Percentiles rank a stretch among this genome's conserved stretches.
Evolutionary conservation across 345 rosid species (phyloP).

Genomic region (Euphorbia lathyris): DNA sequence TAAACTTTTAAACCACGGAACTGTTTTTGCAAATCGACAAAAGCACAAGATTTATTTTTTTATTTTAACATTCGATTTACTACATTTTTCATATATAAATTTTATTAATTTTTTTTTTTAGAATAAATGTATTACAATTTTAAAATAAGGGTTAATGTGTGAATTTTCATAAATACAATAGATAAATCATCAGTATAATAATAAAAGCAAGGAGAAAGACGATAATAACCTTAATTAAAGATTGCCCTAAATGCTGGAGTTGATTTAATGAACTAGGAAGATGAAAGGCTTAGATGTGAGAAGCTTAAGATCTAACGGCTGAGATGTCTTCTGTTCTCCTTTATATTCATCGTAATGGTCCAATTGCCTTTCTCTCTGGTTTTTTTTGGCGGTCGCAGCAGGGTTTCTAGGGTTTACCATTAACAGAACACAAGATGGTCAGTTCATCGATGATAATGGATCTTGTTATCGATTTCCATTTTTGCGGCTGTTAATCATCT

Average conservation of each 20-base stretch:
- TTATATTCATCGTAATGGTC: background rate
- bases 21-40: no score
- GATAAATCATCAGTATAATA: no score
- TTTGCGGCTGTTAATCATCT: background rate
- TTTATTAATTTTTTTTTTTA: no score
- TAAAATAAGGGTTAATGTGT: no score
- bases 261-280: background rate
- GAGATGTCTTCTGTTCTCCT: background rate
- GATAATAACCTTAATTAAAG: background rate
- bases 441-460: background rate
- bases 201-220: background rate
- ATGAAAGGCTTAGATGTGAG: background rate
- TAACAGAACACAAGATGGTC: background rate
- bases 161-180: no score
- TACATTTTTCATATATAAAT: no score
- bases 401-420: background rate
- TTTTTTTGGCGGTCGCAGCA: background rate
- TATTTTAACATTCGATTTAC: no score
- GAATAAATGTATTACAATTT: no score
- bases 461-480: no score
- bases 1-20: no score
- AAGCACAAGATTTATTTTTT: no score
- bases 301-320: slow-evolving; percentile 6
- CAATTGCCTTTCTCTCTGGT: background rate
- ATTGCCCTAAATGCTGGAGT: background rate